Evolutionary conservation across 2,329 filamentous ascomycete genomes (phyloP).

Genomic region (Fusarium staphyleae): DNA sequence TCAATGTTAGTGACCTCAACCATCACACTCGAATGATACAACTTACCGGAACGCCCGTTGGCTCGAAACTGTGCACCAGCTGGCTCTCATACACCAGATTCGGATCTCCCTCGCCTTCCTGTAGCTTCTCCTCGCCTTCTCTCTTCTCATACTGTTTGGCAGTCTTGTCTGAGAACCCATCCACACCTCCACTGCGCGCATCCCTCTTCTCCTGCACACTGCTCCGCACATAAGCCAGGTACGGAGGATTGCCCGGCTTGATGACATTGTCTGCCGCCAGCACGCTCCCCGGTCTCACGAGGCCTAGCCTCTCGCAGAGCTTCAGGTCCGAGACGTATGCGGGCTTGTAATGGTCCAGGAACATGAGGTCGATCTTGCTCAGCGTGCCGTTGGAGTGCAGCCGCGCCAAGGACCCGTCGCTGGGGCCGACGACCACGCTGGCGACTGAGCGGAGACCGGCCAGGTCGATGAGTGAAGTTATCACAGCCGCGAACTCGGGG

Average conservation of each 20-base stretch:
- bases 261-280: constrained; percentile 75
- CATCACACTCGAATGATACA: too few species aligned
- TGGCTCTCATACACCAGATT: constrained; percentile 70
- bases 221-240: constrained; percentile 73
- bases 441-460: constrained; percentile 76
- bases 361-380: constrained; percentile 72
- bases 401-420: constrained; percentile 68
- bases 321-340: constrained; percentile 78
- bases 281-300: constrained; percentile 69
- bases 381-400: constrained; percentile 63
- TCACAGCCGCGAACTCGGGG: constrained; percentile 75
- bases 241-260: constrained; percentile 73
- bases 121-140: constrained; percentile 51
- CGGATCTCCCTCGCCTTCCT: constrained; percentile 62
- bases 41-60: constrained; percentile 69
- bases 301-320: constrained; percentile 73
- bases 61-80: constrained; percentile 70
- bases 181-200: constrained; percentile 47
- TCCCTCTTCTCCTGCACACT: constrained; percentile 65
- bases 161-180: constrained; percentile 51
- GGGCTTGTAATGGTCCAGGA: constrained; percentile 83
- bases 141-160: constrained; percentile 65
- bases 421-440: constrained; percentile 73
- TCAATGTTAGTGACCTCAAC: constrained; percentile 28
- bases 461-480: constrained; percentile 72